Evolutionary conservation across 257 asterid genomes (phyloP).

Genomic region (Rubia yunnanensis): DNA sequence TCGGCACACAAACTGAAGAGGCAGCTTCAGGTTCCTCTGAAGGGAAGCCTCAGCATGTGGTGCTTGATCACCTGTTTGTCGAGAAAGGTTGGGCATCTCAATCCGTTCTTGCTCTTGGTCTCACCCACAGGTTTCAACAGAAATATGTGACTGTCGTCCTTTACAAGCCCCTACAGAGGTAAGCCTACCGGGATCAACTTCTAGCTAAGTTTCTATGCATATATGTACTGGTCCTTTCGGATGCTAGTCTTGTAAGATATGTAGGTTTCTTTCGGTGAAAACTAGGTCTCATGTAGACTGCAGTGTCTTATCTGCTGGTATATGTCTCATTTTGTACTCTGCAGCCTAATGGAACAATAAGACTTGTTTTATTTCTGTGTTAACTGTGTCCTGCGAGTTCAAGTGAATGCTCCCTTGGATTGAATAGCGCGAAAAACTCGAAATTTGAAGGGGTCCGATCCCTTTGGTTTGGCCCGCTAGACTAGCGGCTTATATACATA

Average conservation of each 20-base stretch:
- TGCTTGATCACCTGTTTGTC: slow-evolving; percentile 76
- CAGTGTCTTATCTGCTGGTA: background rate
- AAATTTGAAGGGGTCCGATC: no score
- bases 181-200: slow-evolving; percentile 10
- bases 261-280: background rate
- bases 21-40: slow-evolving; percentile 19
- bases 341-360: background rate
- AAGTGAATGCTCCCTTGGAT: no score
- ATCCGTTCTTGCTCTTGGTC: slow-evolving; percentile 72
- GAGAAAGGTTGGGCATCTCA: slow-evolving; percentile 68
- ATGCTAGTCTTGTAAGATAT: background rate
- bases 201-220: background rate
- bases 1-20: slow-evolving; percentile 33
- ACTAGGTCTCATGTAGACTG: background rate
- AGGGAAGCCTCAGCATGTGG: slow-evolving; percentile 66
- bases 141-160: slow-evolving; percentile 85
- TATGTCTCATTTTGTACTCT: background rate
- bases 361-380: background rate
- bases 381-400: no score
- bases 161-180: slow-evolving; percentile 78
- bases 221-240: background rate
- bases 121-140: slow-evolving; percentile 71
- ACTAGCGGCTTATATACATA: no score
- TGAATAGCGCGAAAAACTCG: no score
- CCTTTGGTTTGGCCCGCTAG: no score